These are phyloP conservation scores for Irpex sp. DNA, from an alignment of 1,284 basidiomycete species.

Conservation along the genomic window DNA sequence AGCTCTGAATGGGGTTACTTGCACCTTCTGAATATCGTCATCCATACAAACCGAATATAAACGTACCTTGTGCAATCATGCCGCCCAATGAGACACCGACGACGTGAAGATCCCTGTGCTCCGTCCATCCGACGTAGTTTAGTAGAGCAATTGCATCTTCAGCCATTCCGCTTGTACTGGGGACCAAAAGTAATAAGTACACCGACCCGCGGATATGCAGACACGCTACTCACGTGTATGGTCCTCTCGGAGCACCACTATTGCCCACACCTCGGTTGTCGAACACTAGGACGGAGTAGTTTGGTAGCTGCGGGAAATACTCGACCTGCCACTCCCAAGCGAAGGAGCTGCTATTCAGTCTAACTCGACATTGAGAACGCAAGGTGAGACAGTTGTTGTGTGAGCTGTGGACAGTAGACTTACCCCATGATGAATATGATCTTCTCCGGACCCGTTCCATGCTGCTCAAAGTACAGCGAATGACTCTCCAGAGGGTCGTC, in stretches of 20 bases:
- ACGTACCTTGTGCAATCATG: slow-evolving; percentile 74
- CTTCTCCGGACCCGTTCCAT: slow-evolving; percentile 60
- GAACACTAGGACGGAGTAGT: slow-evolving; percentile 69
- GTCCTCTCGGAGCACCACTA: slow-evolving; percentile 64
- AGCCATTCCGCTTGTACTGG: slow-evolving; percentile 74
- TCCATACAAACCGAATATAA: neutral
- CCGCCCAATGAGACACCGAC: slow-evolving; percentile 84
- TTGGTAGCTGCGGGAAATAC: slow-evolving; percentile 44
- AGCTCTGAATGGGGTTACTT: slow-evolving; percentile 42
- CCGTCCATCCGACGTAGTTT: slow-evolving; percentile 54
- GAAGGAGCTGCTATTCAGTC: slow-evolving; percentile 58
- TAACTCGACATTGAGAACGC: slow-evolving; percentile 8
- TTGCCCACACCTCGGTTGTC: slow-evolving; percentile 88
- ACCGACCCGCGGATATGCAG: neutral
- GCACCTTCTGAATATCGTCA: neutral
- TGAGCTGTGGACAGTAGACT: neutral
- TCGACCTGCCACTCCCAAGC: slow-evolving; percentile 58
- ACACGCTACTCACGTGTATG: slow-evolving; percentile 43
- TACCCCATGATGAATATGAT: slow-evolving; percentile 71
- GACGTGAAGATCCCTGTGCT: slow-evolving; percentile 55
- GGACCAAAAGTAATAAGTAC: neutral
- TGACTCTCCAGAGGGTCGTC: slow-evolving; percentile 52
- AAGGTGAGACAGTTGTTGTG: neutral
- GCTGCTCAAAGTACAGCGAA: slow-evolving; percentile 72
- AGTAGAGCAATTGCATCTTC: slow-evolving; percentile 69